phyloP scores from a whole-genome alignment of 2,329 filamentous ascomycete genomes.

The Monosporascus sp. region DNA sequence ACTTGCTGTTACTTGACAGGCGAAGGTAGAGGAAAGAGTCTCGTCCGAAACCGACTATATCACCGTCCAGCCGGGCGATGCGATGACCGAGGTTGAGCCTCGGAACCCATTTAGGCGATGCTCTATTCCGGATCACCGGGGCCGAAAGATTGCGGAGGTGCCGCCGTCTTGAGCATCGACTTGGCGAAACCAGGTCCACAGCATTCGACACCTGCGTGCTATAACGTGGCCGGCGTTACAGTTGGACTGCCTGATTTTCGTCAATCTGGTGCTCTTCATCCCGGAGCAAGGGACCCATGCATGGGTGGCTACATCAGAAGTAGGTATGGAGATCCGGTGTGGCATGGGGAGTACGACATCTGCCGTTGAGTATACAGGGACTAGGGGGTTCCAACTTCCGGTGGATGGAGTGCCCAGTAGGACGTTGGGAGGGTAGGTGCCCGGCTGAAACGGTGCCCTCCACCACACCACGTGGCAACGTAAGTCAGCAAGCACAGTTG shows the following conservation, averaged over 20 bases:
- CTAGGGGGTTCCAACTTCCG: conserved; percentile 16
- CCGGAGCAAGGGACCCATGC: conserved; percentile 23
- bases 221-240: conserved; percentile 29
- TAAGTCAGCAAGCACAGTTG: too few relatives aligned
- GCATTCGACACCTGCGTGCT: conserved; percentile 25
- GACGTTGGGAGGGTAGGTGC: conserved; percentile 13
- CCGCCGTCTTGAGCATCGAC: conserved; percentile 18
- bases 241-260: conserved; percentile 25
- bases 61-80: conserved; percentile 39
- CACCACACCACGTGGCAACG: too few relatives aligned
- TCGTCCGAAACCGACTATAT: conserved; percentile 13
- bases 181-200: conserved; percentile 20
- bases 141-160: conserved; percentile 30
- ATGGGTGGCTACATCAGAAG: conserved; percentile 31
- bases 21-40: background rate
- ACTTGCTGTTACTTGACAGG: too few relatives aligned
- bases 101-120: conserved; percentile 42
- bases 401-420: conserved; percentile 12
- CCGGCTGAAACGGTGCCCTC: too few relatives aligned
- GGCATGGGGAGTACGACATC: conserved; percentile 23
- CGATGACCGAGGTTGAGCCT: conserved; percentile 14
- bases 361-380: conserved; percentile 19
- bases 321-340: conserved; percentile 28
- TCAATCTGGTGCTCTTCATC: conserved; percentile 32
- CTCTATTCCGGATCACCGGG: conserved; percentile 34